Evolutionary conservation across 345 rosid genomes (phyloP), one percentile per base, ranked within the genome.

Genomic region (Aurinia saxatilis): DNA sequence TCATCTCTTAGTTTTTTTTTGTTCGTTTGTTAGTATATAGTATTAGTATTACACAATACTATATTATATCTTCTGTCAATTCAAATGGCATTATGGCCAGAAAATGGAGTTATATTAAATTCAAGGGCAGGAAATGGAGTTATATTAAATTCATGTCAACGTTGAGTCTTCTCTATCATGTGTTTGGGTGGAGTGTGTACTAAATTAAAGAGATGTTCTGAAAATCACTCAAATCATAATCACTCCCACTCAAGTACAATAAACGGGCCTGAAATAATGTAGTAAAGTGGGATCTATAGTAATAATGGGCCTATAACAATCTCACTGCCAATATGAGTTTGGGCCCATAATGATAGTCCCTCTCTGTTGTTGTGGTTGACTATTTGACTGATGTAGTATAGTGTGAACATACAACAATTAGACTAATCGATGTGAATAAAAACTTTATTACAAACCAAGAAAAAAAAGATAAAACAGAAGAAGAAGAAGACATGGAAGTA

Each of bases 401-500:
- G 34, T 66, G 35, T 66, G 41, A 47, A 57, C 40, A 14, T 57
- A 36, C 40, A 47, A 38, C 41, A 39, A 13, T 27, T 18, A 66
- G 38, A n/a, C n/a, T n/a, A n/a, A n/a, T n/a, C n/a, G n/a, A 45
- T 29, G 47, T 29, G 50, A 29, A 51, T 18, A 38, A 56, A 54
- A 40, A 65, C 18, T 36, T 36, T 12, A 55, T 36, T 49, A 46
- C 70, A 27, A 27, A 39, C 56, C 29, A 47, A 57, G 65, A 57
- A 38, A 38, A n/a, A 57, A 40, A 50, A 52, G 56, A 67, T 13
- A 59, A 59, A 58, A 49, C 27, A 49, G 49, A 58, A 36, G 36
- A 66, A n/a, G n/a, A n/a, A 35, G 62, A 66, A 66, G 63, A 47
- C 37, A 60, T 46, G 71, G 23, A 55, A 46, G 5, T 29, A 25